Evolutionary conservation across 495 filamentous ascomycete genomes (phyloP), one percentile per base, ranked within the genome.

Genomic region (Pseudoneurospora amorphoporcata): DNA sequence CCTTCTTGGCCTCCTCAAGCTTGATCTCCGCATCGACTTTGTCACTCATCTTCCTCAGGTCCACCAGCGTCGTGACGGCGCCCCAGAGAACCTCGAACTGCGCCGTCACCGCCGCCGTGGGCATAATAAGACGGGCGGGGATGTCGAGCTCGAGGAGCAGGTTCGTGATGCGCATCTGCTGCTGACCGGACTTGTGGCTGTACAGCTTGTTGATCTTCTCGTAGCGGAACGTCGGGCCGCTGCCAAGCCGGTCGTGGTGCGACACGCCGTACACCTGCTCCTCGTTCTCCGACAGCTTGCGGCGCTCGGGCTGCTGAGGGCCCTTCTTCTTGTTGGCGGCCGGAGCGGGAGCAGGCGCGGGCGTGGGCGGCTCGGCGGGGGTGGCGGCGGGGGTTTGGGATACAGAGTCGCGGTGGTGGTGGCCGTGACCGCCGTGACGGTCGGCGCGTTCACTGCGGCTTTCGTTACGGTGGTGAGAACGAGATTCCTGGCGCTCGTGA

Each of bases 21-120:
- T 87, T 88, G 70, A 96, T 88, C 82, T 99, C 95, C 14, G 88
- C 89, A 70, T 94, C 92, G 0, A 97, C 82, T 81, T 96, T 97
- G 80, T 99, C 95, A 6, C 86, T 83, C 10, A 94, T 80, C 82
- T 97, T 98, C 71, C 93, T 84, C 12, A 91, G 84, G 74, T 99
- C 95, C 2, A 99, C 85, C 19, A 99, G 81, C 14, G 87, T 79
- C 40, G 90, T 88, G 61, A 99, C 93, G 17, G 88, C 88, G 35
- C 82, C 83, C 72, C 97, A 90, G 42, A 99, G 85, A 70, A 86
- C 83, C 82, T 98, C 95, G 78, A 94, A 97, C 75, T 89, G 89
- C 76, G 89, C 90, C 58, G 91, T 90, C 1, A 97, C 93, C 1
- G 86, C 87, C 19, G 88, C 88, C 1, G 96, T 98, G 1, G 95